Conservation (phyloP, 202 grass and related monocot species). For the Alloteropsis angusta region DNA sequence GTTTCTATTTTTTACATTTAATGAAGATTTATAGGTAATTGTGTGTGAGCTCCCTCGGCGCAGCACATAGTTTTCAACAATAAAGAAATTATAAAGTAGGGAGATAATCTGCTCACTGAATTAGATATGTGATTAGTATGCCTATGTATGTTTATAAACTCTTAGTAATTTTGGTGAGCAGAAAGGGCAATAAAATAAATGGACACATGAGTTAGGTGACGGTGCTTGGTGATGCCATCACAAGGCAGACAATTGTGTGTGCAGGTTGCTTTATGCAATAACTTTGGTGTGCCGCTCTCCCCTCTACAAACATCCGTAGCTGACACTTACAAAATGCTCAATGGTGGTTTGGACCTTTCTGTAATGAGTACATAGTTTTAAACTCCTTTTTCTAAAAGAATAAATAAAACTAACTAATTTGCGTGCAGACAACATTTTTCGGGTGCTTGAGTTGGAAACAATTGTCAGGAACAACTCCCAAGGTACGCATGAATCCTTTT, state of each 20-base stretch:
- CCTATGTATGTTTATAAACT: neutral
- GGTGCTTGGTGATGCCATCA: neutral
- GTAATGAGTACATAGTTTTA: neutral
- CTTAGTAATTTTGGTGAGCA: neutral
- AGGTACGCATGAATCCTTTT: neutral
- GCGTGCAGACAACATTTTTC: neutral
- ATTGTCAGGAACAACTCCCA: neutral
- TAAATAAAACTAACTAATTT: neutral
- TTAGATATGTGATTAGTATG: neutral
- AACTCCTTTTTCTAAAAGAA: neutral
- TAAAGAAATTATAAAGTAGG: neutral
- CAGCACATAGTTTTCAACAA: neutral
- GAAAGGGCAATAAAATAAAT: neutral
- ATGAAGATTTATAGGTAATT: neutral
- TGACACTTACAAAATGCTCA: slow-evolving; percentile 8
- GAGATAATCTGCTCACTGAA: neutral
- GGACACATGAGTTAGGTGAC: neutral
- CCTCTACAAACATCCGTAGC: neutral
- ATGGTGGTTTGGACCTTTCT: neutral
- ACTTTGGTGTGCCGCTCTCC: neutral
- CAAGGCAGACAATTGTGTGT: neutral
- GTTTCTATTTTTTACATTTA: neutral
- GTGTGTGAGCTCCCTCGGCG: neutral
- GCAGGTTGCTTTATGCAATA: neutral
- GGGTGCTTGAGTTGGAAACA: neutral